These are phyloP conservation scores for Aspergillus sclerotialis DNA, from an alignment of 2,329 filamentous ascomycete species.

Conservation along the genomic window DNA sequence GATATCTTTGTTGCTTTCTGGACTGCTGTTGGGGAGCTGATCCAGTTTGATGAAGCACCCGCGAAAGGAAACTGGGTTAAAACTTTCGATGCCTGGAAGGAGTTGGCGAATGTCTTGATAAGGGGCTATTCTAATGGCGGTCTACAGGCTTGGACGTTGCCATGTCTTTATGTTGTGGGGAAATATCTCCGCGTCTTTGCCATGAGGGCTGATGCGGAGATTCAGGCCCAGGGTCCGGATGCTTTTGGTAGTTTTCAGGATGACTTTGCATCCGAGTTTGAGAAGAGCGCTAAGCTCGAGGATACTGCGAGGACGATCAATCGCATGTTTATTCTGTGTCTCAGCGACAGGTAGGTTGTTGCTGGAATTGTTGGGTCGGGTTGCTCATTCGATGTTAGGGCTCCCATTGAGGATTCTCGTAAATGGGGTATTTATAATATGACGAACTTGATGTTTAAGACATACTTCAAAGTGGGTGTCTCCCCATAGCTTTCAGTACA, in stretches of 20 bases:
- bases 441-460: conserved; percentile 94
- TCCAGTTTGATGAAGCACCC: conserved; percentile 54
- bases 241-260: conserved; percentile 59
- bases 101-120: conserved; percentile 67
- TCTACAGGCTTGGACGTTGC: conserved; percentile 87
- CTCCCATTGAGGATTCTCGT: conserved; percentile 76
- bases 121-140: conserved; percentile 70
- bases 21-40: conserved; percentile 69
- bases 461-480: conserved; percentile 74
- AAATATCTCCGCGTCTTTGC: conserved; percentile 84
- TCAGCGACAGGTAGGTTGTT: conserved; percentile 70
- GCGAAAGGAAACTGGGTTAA: conserved; percentile 62
- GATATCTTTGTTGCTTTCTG: conserved; percentile 80
- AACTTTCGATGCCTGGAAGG: conserved; percentile 85
- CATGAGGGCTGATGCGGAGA: conserved; percentile 77
- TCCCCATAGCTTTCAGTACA: not conserved
- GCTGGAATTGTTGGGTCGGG: not conserved
- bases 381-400: conserved; percentile 43
- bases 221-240: conserved; percentile 41
- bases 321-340: conserved; percentile 81
- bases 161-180: conserved; percentile 78
- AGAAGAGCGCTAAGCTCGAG: conserved; percentile 78
- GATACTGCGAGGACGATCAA: conserved; percentile 89
- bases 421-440: conserved; percentile 98
- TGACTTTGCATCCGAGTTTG: conserved; percentile 68